phyloP scores from a whole-genome alignment of 768 basidiomycete species.

The Suillus spraguei region DNA sequence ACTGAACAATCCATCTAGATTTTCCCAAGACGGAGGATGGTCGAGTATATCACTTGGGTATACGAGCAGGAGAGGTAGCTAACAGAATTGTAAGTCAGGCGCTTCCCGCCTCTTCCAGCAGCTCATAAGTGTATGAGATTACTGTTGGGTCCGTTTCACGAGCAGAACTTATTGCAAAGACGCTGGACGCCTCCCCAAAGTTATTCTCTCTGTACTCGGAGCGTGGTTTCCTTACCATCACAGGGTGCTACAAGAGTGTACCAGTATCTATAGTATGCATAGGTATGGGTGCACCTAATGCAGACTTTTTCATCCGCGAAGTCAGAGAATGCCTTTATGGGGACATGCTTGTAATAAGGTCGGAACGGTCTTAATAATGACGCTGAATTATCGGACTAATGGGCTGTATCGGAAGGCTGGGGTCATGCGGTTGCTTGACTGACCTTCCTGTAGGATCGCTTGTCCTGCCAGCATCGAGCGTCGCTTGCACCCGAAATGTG shows the following conservation, averaged over 20 bases:
- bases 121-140: conserved; percentile 44
- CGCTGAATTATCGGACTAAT: conserved; percentile 8
- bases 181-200: conserved; percentile 59
- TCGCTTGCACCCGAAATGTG: conserved; percentile 73
- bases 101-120: conserved; percentile 5
- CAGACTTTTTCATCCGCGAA: conserved; percentile 86
- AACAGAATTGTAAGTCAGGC: conserved; percentile 65
- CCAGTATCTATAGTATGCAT: conserved; percentile 78
- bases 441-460: conserved; percentile 75
- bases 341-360: conserved; percentile 56
- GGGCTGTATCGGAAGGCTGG: conserved; percentile 51
- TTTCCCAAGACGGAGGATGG: conserved; percentile 74
- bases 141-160: conserved; percentile 78
- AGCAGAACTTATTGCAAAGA: conserved; percentile 57
- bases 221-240: conserved; percentile 75
- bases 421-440: conserved; percentile 75
- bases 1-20: conserved; percentile 44
- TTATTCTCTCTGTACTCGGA: conserved; percentile 70
- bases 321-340: conserved; percentile 73
- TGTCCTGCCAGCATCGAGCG: conserved; percentile 67
- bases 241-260: conserved; percentile 61
- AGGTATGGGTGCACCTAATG: conserved; percentile 83
- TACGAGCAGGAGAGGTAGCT: conserved; percentile 76
- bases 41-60: conserved; percentile 79
- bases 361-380: conserved; percentile 11